Conservation (phyloP, 441 rosid species). For the Croton laevigatus region DNA sequence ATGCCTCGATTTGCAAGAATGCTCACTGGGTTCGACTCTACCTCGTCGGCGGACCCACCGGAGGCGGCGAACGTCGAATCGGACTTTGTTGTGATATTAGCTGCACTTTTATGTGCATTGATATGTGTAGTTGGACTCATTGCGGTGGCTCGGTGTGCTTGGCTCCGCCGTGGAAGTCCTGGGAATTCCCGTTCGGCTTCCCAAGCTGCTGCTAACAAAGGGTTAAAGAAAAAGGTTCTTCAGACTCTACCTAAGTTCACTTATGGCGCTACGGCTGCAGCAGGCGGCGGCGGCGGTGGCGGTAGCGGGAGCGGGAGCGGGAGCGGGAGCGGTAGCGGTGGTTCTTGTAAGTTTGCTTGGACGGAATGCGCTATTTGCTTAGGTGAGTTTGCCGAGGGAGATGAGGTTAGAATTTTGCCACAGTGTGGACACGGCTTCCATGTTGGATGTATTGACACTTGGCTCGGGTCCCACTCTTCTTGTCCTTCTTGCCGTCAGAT, state of each 20-base stretch:
- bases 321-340: too few relatives aligned
- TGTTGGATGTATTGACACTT: conserved; percentile 74
- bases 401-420: conserved; percentile 71
- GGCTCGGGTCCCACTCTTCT: conserved; percentile 88
- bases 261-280: conserved; percentile 36
- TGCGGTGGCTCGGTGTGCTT: conserved; percentile 71
- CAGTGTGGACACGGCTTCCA: conserved; percentile 91
- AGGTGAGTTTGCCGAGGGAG: conserved; percentile 58
- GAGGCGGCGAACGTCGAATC: conserved; percentile 49
- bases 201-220: conserved; percentile 58
- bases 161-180: conserved; percentile 52
- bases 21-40: conserved; percentile 26
- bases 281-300: background rate
- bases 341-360: conserved; percentile 22
- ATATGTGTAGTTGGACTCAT: conserved; percentile 71
- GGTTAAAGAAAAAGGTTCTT: conserved; percentile 80
- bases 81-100: conserved; percentile 73
- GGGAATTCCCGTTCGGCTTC: conserved; percentile 24
- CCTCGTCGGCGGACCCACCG: conserved; percentile 35
- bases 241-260: conserved; percentile 61
- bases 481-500: conserved; percentile 96
- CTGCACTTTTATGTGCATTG: conserved; percentile 79
- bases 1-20: conserved; percentile 29
- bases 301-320: too few relatives aligned
- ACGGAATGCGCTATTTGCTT: conserved; percentile 82